These are phyloP conservation scores for Silene uniflora DNA, from an alignment of 148 eudicot species.

Conservation along the genomic window DNA sequence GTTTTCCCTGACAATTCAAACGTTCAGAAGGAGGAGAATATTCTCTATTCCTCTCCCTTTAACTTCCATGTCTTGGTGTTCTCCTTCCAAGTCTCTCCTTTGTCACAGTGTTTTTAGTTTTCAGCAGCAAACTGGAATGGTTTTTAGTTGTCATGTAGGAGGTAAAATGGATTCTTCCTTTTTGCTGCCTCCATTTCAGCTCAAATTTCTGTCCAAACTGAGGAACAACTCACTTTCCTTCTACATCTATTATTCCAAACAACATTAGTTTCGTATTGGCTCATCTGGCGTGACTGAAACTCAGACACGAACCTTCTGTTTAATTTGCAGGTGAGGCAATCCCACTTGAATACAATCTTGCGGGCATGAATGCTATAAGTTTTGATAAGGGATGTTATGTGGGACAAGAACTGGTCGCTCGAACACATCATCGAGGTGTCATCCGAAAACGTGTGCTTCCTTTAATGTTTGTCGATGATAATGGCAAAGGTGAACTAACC, in stretches of 20 bases:
- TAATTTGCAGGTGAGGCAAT: conserved; percentile 77
- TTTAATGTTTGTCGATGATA: conserved; percentile 58
- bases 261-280: not conserved
- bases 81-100: too few species aligned
- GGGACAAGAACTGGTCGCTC: conserved; percentile 96
- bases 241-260: too few species aligned
- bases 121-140: too few species aligned
- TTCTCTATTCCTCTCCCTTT: too few species aligned
- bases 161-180: too few species aligned
- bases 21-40: too few species aligned
- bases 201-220: not conserved
- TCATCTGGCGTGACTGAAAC: not conserved
- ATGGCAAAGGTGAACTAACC: conserved; percentile 50
- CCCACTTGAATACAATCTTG: conserved; percentile 94
- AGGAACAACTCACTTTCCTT: too few species aligned
- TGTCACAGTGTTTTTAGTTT: too few species aligned
- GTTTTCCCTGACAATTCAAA: too few species aligned
- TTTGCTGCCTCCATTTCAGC: not conserved
- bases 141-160: too few species aligned
- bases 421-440: conserved; percentile 91
- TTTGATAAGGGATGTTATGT: conserved; percentile 95
- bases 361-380: conserved; percentile 82
- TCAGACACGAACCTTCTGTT: not conserved
- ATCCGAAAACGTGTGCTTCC: conserved; percentile 91
- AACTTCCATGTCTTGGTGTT: too few species aligned